Base-by-base conservation (phyloP, 148 eudicot genomes). In the Fagopyrum tataricum region DNA sequence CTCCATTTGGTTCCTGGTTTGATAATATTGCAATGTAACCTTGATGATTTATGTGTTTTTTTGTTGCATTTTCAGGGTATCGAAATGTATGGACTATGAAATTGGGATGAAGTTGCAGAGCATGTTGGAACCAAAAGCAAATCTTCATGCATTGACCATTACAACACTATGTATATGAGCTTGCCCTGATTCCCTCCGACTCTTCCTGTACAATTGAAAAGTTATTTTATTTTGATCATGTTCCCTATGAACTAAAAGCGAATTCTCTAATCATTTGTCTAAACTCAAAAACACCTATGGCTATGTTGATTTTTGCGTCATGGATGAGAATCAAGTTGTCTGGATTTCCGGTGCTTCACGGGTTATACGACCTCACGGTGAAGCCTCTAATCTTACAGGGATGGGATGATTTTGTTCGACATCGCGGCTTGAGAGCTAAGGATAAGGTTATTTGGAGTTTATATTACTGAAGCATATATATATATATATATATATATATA, bases 151-250 rank as follows among this genome's bases (percentile, higher is more conserved):
- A 86, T 92, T 76, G 87, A 84, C 48, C 99, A 96, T 74, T 96
- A 88, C 78, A 77, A 90, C 58, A 76, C 80, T 14, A 76, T 86
- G 73, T 96, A 92, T 79, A 86, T 96, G 92, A 83, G 86, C 75
- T 96, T 97, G 14, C 96, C 92, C 55, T 90, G 96, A 82, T 96
- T 92, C 84, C 99, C 99, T 67, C 96, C n/a, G n/a, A n/a, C n/a
- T n/a, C n/a, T 96, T 77, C 97, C 96, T 85, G 99, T 96, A 92
- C 72, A 85, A 85, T 75, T 76, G 13, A 62, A 71, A 8, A 43
- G n/a, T 74, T 72, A 14, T 72, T 44, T 31, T 51, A 4, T 23
- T 55, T 11, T 20, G 44, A 46, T 74, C 51, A 24, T 41, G n/a
- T 49, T 56, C 21, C 14, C 26, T 20, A 24, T 51, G 17, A 42